phyloP scores from a whole-genome alignment of 2,329 filamentous ascomycete genomes.

The Aspergillus sp. region DNA sequence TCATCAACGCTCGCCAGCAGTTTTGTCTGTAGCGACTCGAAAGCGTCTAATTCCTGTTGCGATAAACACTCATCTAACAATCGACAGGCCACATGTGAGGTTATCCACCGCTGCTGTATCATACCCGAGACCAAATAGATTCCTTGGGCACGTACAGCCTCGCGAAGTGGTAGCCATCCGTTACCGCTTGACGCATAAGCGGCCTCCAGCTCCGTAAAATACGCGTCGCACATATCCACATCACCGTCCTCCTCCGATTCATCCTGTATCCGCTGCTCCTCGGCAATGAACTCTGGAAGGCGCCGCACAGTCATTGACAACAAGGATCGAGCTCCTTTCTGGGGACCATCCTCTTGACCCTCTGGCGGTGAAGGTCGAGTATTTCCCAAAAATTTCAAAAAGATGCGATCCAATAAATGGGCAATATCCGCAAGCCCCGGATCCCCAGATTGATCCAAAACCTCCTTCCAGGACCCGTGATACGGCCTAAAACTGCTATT shows the following conservation, averaged over 20 bases:
- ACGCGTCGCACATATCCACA: conserved; percentile 41
- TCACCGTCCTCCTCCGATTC: conserved; percentile 32
- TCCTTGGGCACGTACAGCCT: conserved; percentile 42
- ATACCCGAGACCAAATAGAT: conserved; percentile 38
- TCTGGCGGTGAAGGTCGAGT: conserved; percentile 23
- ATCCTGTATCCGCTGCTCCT: conserved; percentile 37
- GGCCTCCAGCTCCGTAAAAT: conserved; percentile 43
- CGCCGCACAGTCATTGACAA: conserved; percentile 37
- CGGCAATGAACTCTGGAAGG: conserved; percentile 39
- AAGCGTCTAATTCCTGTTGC: conserved; percentile 35
- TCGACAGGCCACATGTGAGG: conserved; percentile 29
- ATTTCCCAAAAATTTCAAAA: conserved; percentile 38
- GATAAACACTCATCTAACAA: conserved; percentile 35
- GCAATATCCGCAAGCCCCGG: conserved; percentile 35
- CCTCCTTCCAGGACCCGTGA: conserved; percentile 36
- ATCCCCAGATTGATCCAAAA: conserved; percentile 33
- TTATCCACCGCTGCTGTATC: conserved; percentile 38
- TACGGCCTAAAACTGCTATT: conserved; percentile 28
- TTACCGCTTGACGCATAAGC: conserved; percentile 35
- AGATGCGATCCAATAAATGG: conserved; percentile 33
- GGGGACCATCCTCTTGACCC: neutral
- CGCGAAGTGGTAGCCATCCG: conserved; percentile 43
- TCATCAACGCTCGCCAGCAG: conserved; percentile 28
- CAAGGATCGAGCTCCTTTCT: conserved; percentile 35
- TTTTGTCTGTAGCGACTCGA: conserved; percentile 34